phyloP scores from a whole-genome alignment of 768 basidiomycete species.

The Boletus rex-veris region DNA sequence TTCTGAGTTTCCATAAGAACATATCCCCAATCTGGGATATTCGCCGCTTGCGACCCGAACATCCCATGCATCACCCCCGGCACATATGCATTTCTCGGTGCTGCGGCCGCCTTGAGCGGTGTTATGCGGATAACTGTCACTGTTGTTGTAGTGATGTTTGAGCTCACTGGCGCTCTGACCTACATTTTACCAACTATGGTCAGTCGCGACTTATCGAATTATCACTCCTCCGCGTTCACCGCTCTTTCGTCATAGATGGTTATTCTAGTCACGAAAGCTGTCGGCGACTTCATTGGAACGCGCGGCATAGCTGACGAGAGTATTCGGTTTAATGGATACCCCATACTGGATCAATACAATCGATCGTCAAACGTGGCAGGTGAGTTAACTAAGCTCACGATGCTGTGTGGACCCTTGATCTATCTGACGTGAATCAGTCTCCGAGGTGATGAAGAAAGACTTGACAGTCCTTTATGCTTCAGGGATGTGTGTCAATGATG shows the following conservation, averaged over 20 bases:
- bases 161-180: constrained; percentile 93
- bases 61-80: constrained; percentile 97
- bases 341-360: constrained; percentile 95
- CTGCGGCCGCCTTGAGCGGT: constrained; percentile 93
- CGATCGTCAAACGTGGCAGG: constrained; percentile 89
- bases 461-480: constrained; percentile 67
- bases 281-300: constrained; percentile 90
- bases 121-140: constrained; percentile 97
- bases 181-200: constrained; percentile 99
- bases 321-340: constrained; percentile 96
- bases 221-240: constrained; percentile 4
- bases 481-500: constrained; percentile 72
- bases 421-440: constrained; percentile 48
- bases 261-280: constrained; percentile 92
- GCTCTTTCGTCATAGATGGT: constrained; percentile 65
- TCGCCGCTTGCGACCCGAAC: constrained; percentile 87
- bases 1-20: constrained; percentile 44
- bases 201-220: constrained; percentile 18
- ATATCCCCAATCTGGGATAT: constrained; percentile 81
- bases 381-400: constrained; percentile 35
- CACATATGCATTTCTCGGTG: constrained; percentile 96
- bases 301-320: constrained; percentile 96
- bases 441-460: constrained; percentile 85
- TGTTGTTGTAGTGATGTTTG: constrained; percentile 99
- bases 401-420: constrained; percentile 2